phyloP scores from a whole-genome alignment of 148 eudicot species.

The Rhododendron williamsianum region DNA sequence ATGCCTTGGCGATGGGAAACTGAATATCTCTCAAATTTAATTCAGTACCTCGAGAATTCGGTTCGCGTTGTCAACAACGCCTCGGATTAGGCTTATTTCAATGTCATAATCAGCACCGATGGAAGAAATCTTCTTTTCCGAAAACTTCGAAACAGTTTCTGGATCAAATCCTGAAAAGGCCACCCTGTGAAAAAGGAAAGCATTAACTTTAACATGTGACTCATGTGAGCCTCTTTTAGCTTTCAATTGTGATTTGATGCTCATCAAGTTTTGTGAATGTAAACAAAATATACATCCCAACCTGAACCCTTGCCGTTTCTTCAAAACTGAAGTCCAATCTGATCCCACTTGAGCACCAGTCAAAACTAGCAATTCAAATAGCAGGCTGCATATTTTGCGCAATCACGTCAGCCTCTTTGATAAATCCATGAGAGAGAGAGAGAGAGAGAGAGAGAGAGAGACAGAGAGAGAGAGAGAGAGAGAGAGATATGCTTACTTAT shows the following conservation, averaged over 20 bases:
- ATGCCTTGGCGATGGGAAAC: not conserved
- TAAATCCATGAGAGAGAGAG: not conserved
- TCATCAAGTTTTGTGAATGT: not conserved
- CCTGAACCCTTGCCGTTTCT: slow-evolving; percentile 66
- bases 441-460: not conserved
- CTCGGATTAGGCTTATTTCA: slow-evolving; percentile 60
- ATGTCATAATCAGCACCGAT: slow-evolving; percentile 44
- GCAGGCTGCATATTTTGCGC: slow-evolving; percentile 28
- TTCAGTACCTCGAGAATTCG: slow-evolving; percentile 53
- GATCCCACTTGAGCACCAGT: slow-evolving; percentile 90
- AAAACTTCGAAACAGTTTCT: slow-evolving; percentile 55
- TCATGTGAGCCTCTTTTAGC: not conserved
- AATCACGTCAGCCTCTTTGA: not conserved
- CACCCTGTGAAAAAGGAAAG: slow-evolving; percentile 35
- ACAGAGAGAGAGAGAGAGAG: no score
- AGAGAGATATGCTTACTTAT: slow-evolving; percentile 55
- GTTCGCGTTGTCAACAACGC: slow-evolving; percentile 72
- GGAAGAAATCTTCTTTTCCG: slow-evolving; percentile 60
- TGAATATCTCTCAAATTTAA: not conserved
- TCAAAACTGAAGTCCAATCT: slow-evolving; percentile 75
- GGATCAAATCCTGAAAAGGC: slow-evolving; percentile 79
- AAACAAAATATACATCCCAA: slow-evolving; percentile 4
- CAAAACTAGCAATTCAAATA: slow-evolving; percentile 69
- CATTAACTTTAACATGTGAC: not conserved
- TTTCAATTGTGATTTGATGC: not conserved